Conservation (phyloP, 139 green algal genomes). For the Ulvella scutata region DNA sequence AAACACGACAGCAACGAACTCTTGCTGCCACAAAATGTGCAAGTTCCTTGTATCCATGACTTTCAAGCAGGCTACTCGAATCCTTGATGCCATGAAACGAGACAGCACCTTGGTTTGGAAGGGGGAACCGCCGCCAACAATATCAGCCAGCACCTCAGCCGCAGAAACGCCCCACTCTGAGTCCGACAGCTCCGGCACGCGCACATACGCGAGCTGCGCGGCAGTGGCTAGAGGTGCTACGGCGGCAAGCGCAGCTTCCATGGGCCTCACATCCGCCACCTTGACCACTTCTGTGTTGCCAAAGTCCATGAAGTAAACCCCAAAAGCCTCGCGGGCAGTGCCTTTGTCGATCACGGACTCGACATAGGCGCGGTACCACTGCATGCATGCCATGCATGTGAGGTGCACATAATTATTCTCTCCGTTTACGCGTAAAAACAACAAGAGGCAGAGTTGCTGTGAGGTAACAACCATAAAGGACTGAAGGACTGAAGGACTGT, state of each 20-base stretch:
- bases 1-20: too few relatives aligned
- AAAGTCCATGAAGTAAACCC: conserved; percentile 85
- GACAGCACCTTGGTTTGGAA: too few relatives aligned
- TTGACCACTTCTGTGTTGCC: conserved; percentile 62
- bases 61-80: too few relatives aligned
- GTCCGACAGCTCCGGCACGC: conserved; percentile 32
- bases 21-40: too few relatives aligned
- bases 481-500: too few relatives aligned
- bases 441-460: too few relatives aligned
- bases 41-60: too few relatives aligned
- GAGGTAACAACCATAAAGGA: too few relatives aligned
- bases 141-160: conserved; percentile 16
- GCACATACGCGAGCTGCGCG: conserved; percentile 33
- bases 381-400: background rate
- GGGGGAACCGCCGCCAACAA: conserved; percentile 14
- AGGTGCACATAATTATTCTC: too few relatives aligned
- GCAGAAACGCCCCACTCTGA: conserved; percentile 40
- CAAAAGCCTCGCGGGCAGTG: conserved; percentile 30
- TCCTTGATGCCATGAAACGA: too few relatives aligned
- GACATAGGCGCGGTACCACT: conserved; percentile 12
- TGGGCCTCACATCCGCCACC: conserved; percentile 24
- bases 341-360: conserved; percentile 17
- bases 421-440: too few relatives aligned
- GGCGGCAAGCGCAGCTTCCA: conserved; percentile 47
- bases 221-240: conserved; percentile 46